Evolutionary conservation across 805 yeast genomes (phyloP), one percentile per base, ranked within the genome.

Genomic region (Candida endomychidarum): DNA sequence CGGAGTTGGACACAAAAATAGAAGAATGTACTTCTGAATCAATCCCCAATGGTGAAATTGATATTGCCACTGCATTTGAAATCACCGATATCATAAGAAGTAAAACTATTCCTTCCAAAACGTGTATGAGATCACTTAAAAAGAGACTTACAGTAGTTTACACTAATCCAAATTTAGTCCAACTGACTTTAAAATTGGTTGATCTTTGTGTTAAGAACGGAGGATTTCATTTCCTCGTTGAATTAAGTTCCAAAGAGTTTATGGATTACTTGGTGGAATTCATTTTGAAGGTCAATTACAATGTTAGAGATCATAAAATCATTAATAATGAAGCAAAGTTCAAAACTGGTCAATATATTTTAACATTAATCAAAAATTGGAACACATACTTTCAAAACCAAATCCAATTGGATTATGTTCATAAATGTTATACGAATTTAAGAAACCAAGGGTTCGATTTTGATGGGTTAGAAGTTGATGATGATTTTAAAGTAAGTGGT

Each of bases 191-290:
- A 55, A 85, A 83, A 54, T 67, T 93, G 46, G 71, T 83, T 22
- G 98, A 93, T 52, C 74, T 87, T 33, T 86, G 96, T 62, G 83
- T 91, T 40, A 93, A 93, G 63, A 93, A 93, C 58, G 90, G 96
- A 34, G 99, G 99, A 6, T 70, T 72, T 34, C 95, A 87, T 52
- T 90, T 93, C 52, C 70, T 91, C 16, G 71, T 67, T 15, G 96
- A 88, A 53, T 71, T 90, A 21, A 78, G 91, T 23, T 75, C 90
- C 8, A 78, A 88, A 47, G 97, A 91, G 58, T 91, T 91, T 49
- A 75, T 89, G 65, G 96, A 86, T 58, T 80, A 87, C 18, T 64
- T 87, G 46, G 83, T 80, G n/a, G 72, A 66, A 38, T 60, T 56
- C 32, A 58, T 68, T 3, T 60, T 69, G 38, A 62, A 68, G 34